phyloP scores from a whole-genome alignment of 768 basidiomycete species.

The Fomitopsis serialis region DNA sequence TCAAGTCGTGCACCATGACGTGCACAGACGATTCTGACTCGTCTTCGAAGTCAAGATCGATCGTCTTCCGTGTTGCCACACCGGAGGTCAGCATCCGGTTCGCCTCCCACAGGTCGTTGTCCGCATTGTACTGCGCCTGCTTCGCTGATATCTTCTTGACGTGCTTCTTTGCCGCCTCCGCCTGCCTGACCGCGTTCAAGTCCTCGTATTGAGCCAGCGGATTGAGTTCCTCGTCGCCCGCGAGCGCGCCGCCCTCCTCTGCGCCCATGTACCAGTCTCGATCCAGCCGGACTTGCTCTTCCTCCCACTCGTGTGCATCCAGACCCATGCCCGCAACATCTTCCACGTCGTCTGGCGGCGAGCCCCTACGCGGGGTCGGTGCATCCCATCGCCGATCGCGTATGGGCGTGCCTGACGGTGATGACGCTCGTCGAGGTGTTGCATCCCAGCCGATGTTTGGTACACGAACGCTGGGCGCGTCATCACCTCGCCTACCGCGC shows the following conservation, averaged over 20 bases:
- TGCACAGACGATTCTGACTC: slow-evolving; percentile 96
- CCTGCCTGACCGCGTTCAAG: slow-evolving; percentile 59
- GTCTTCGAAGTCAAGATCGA: slow-evolving; percentile 95
- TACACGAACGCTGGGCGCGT: slow-evolving; percentile 81
- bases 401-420: background rate
- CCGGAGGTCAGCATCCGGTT: slow-evolving; percentile 97
- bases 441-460: slow-evolving; percentile 95
- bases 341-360: slow-evolving; percentile 61
- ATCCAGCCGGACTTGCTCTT: slow-evolving; percentile 88
- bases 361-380: slow-evolving; percentile 72
- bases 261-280: slow-evolving; percentile 95
- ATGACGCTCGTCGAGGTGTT: slow-evolving; percentile 56
- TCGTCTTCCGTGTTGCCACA: slow-evolving; percentile 77
- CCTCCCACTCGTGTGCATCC: slow-evolving; percentile 92
- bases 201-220: slow-evolving; percentile 93
- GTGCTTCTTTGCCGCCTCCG: slow-evolving; percentile 72
- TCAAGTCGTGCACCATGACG: slow-evolving; percentile 94
- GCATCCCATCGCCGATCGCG: slow-evolving; percentile 67
- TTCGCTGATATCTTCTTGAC: slow-evolving; percentile 86
- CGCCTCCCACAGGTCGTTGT: slow-evolving; percentile 98
- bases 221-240: slow-evolving; percentile 89
- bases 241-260: slow-evolving; percentile 76
- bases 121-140: slow-evolving; percentile 97
- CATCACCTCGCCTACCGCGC: slow-evolving; percentile 40
- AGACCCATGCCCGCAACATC: slow-evolving; percentile 37